These are phyloP conservation scores for Cafeteria roenbergensis DNA, from an alignment of 108 stramenopile genomes.

Conservation along the genomic window DNA sequence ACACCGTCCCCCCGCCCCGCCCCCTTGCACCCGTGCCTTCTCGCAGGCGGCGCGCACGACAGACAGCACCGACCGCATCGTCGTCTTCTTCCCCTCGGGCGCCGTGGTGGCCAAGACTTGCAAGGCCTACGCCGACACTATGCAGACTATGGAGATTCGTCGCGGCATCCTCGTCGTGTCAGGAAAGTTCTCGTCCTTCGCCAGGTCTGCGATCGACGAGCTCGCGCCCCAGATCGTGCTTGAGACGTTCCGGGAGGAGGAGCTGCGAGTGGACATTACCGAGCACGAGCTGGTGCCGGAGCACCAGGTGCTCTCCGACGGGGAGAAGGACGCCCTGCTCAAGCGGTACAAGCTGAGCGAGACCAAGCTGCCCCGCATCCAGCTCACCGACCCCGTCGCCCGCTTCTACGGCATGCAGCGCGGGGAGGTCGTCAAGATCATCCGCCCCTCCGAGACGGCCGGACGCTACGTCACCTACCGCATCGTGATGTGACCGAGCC, in stretches of 20 bases:
- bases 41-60: too few relatives aligned
- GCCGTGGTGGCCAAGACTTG: constrained; percentile 82
- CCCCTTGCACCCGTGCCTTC: too few relatives aligned
- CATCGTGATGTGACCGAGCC: constrained; percentile 73
- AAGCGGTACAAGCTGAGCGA: constrained; percentile 90
- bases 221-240: constrained; percentile 67
- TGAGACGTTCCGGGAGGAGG: constrained; percentile 94
- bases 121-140: constrained; percentile 71
- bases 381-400: constrained; percentile 89
- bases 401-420: constrained; percentile 92
- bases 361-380: constrained; percentile 93
- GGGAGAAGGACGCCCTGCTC: constrained; percentile 80
- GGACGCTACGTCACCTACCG: constrained; percentile 98
- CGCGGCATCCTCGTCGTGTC: constrained; percentile 76
- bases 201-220: constrained; percentile 74
- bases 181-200: constrained; percentile 77
- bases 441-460: constrained; percentile 92
- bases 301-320: constrained; percentile 73
- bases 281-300: constrained; percentile 82
- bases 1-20: too few relatives aligned
- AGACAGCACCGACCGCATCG: constrained; percentile 45
- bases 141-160: constrained; percentile 52
- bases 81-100: constrained; percentile 86
- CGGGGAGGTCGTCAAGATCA: constrained; percentile 95
- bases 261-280: constrained; percentile 95